phyloP scores from a whole-genome alignment of 768 basidiomycete genomes.

The Suillus spraguei region DNA sequence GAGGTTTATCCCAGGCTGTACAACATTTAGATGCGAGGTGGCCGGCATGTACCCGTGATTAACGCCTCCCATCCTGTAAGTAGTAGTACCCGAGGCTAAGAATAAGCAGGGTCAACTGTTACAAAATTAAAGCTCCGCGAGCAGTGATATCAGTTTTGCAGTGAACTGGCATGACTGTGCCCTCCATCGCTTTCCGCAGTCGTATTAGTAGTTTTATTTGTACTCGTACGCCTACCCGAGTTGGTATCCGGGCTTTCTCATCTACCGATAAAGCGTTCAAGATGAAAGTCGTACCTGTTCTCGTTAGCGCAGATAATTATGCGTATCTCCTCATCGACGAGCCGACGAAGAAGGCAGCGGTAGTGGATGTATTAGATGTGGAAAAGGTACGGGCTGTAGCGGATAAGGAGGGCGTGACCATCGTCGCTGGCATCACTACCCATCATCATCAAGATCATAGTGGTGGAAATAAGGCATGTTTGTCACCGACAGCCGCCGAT shows the following conservation, averaged over 20 bases:
- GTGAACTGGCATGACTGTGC: constrained; percentile 9
- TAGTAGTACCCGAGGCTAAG: not conserved
- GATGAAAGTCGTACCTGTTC: constrained; percentile 82
- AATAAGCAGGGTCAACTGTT: not conserved
- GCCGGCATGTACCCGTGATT: not conserved
- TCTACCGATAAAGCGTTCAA: constrained; percentile 18
- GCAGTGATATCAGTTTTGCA: constrained; percentile 11
- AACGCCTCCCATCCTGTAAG: not conserved
- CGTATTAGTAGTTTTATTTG: not conserved
- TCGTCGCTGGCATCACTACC: constrained; percentile 82
- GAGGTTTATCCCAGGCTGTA: constrained; percentile 1
- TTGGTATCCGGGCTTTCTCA: constrained; percentile 20
- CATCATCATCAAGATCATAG: constrained; percentile 93
- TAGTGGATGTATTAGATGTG: constrained; percentile 81
- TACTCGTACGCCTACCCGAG: not conserved
- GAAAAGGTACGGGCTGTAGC: constrained; percentile 68
- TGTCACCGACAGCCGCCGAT: not conserved
- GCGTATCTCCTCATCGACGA: constrained; percentile 83
- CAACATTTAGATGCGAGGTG: constrained; percentile 4
- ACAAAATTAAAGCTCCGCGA: not conserved
- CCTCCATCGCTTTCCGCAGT: constrained; percentile 9
- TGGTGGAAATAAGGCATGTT: constrained; percentile 77
- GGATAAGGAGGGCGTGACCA: constrained; percentile 56
- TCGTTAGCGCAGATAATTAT: constrained; percentile 82
- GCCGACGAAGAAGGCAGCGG: constrained; percentile 65